These are phyloP conservation scores for Oryza coarctata DNA, from an alignment of 176 grass and related monocot genomes.

Conservation along the genomic window DNA sequence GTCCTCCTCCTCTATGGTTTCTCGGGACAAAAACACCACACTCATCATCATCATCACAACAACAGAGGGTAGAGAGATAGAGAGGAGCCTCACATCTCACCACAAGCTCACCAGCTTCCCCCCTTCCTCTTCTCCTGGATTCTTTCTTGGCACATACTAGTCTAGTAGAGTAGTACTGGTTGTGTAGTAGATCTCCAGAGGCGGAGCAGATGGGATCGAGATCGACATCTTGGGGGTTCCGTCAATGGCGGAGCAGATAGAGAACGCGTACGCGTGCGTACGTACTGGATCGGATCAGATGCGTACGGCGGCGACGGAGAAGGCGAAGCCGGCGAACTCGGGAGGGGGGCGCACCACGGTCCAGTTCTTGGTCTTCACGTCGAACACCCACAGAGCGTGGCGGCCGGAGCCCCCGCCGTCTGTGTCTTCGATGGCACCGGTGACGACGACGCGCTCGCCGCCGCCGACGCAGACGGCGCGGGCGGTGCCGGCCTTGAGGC, in stretches of 20 bases:
- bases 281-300: slow-evolving; percentile 14
- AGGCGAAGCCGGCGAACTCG: slow-evolving; percentile 55
- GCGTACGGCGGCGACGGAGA: slow-evolving; percentile 47
- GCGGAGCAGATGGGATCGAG: too few relatives aligned
- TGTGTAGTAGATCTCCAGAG: neutral
- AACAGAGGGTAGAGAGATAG: neutral
- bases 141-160: neutral
- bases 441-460: slow-evolving; percentile 52
- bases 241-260: neutral
- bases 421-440: slow-evolving; percentile 33
- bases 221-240: neutral
- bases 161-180: neutral
- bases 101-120: neutral
- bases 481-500: slow-evolving; percentile 50
- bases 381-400: slow-evolving; percentile 58
- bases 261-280: too few relatives aligned
- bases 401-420: slow-evolving; percentile 19
- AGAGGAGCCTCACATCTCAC: neutral
- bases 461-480: slow-evolving; percentile 41
- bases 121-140: neutral
- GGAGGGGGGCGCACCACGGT: slow-evolving; percentile 37
- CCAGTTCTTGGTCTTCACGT: slow-evolving; percentile 48
- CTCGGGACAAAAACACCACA: slow-evolving; percentile 5
- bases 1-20: neutral
- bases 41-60: slow-evolving; percentile 6